Percentiles rank a stretch among this genome's conserved stretches.
These are phyloP conservation scores for Chenopodium album DNA, from an alignment of 148 eudicot species.

Conservation along the genomic window DNA sequence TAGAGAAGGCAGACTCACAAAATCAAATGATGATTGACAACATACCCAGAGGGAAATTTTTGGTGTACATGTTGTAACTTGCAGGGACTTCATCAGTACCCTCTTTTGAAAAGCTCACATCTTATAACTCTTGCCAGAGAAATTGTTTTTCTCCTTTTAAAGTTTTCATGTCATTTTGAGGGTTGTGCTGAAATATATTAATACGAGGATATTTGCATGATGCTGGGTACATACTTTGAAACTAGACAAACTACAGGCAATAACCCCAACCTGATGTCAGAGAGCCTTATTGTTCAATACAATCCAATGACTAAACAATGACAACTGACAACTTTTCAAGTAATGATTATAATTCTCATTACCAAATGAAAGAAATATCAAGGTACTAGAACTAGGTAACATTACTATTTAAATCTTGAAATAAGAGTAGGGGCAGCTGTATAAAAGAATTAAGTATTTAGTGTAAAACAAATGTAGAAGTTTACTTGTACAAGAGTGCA, in stretches of 20 bases:
- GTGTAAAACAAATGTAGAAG: not conserved
- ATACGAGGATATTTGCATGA: not conserved
- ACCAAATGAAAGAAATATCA: not conserved
- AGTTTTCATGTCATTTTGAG: not conserved
- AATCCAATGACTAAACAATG: not conserved
- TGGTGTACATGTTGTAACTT: not conserved
- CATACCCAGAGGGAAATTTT: not conserved
- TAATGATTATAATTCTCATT: not conserved
- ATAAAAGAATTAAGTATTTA: not conserved
- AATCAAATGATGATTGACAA: not conserved
- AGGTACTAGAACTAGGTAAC: not conserved
- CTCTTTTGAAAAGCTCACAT: not conserved
- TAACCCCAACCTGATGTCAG: not conserved
- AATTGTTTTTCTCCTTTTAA: not conserved
- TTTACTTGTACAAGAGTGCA: too few relatives aligned
- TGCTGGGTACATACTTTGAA: not conserved
- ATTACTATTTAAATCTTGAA: not conserved
- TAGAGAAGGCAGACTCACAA: not conserved
- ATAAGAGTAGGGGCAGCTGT: not conserved
- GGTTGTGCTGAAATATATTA: not conserved
- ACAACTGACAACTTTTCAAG: not conserved
- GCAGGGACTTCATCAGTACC: not conserved
- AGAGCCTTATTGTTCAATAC: not conserved
- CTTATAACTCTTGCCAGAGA: not conserved
- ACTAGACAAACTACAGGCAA: not conserved